Evolutionary conservation across 2,329 filamentous ascomycete species (phyloP), one percentile per base, ranked within the genome.

Genomic region (Alternaria sp.): DNA sequence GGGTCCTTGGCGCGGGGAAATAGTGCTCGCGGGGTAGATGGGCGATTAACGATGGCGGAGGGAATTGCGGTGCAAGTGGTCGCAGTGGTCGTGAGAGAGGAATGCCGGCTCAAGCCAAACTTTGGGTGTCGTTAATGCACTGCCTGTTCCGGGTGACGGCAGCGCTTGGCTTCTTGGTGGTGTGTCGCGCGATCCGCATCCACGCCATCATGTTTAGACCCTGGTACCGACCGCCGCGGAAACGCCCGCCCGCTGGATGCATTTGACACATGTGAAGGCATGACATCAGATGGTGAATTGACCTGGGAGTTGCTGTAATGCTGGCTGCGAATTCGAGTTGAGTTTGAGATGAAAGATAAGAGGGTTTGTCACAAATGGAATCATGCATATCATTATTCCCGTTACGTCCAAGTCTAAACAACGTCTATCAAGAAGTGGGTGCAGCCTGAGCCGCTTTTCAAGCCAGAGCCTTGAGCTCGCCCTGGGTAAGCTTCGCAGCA

Each of bases 401-500:
- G 32, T 60, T 30, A 46, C 43, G 26, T 28, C 54, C 26, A 62
- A 61, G 57, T 72, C 68, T 71, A 73, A 6, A 61, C 36, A 40
- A 40, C 61, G 57, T 72, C 67, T 71, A 73, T 65, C 45, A n/a
- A 59, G 40, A 46, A 44, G 21, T 57, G 21, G 40, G 8, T 23
- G 13, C 56, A 46, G 40, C 26, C 45, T 28, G 59, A 63, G 60
- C 28, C 57, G 50, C 26, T 23, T 15, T 36, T 51, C 43, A 78
- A 65, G 68, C 70, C 49, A 93, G 77, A 19, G 83, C 83, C 86
- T 96, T 97, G 72, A 88, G 83, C 67, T 97, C 95, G 45, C 89
- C 90, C 19, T 91, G 91, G 85, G 95, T 94, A 62, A 96, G 83
- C 87, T 96, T 97, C 70, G 94, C 93, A 69, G 90, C 92, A 51